A percentile compares a stretch with the other conserved stretches of the same genome.
These are phyloP conservation scores for Apiotrichum porosum DNA, from an alignment of 1,284 basidiomycete species.

Conservation along the genomic window DNA sequence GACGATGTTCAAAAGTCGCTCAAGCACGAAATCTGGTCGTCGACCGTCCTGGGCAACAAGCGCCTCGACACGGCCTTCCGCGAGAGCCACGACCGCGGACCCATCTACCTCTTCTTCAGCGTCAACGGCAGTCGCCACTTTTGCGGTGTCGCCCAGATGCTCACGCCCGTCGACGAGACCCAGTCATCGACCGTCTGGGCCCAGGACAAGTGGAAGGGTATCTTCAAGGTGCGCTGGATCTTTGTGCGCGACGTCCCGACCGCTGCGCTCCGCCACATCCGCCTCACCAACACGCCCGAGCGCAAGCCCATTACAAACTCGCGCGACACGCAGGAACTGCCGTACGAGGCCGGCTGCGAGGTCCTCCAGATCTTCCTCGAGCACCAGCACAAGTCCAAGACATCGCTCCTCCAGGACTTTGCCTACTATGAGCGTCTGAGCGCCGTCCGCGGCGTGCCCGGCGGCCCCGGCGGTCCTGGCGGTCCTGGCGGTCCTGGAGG, in stretches of 20 bases:
- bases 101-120: constrained; percentile 93
- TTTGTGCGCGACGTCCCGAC: constrained; percentile 93
- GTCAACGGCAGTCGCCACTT: constrained; percentile 95
- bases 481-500: no score
- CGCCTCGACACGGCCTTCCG: constrained; percentile 91
- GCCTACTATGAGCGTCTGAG: constrained; percentile 69
- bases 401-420: constrained; percentile 87
- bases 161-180: constrained; percentile 61
- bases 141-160: constrained; percentile 95
- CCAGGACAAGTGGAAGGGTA: constrained; percentile 97
- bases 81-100: constrained; percentile 74
- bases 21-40: constrained; percentile 96
- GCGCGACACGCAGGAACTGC: constrained; percentile 65
- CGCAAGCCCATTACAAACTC: constrained; percentile 94
- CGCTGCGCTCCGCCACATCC: constrained; percentile 49
- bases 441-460: constrained; percentile 4
- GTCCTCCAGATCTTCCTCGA: constrained; percentile 90
- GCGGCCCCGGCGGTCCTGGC: neutral
- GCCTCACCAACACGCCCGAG: constrained; percentile 81
- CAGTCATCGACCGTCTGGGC: constrained; percentile 76
- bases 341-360: constrained; percentile 88
- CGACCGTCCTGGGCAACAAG: constrained; percentile 92
- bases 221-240: constrained; percentile 92
- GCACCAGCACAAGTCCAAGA: constrained; percentile 69
- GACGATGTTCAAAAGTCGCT: constrained; percentile 95